Evolutionary conservation across 108 stramenopile genomes (phyloP), one percentile per base, ranked within the genome.

Genomic region (Cyclotella atomus): DNA sequence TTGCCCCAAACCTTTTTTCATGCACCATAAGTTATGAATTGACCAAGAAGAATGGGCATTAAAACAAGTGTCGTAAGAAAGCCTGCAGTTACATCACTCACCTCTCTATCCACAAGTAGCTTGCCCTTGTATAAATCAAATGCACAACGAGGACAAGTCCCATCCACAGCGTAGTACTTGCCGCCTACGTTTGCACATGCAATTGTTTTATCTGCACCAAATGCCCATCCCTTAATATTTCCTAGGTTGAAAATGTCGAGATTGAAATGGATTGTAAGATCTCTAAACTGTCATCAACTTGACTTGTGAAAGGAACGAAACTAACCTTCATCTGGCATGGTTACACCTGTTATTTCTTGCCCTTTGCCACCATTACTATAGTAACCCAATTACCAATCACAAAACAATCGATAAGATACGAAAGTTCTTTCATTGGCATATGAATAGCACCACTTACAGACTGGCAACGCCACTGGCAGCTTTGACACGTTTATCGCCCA

Each of bases 331-430:
- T 85, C 81, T 43, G 93, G 93, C 43, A 94, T 57, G 4, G 89
- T 90, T 0, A 94, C 93, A 21, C 93, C 93, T 4, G 90, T 94
- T 44, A 94, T 94, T 83, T 94, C 93, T 79, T 94, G 93, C 5
- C 93, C 90, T 62, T 70, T 79, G 7, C 92, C 90, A 35, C 77
- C 66, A 65, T 89, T 89, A 38, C 84, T 35, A n/a, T n/a, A n/a
- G n/a, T n/a, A n/a, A n/a, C n/a, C n/a, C n/a, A n/a, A n/a, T n/a
- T n/a, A 27, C 17, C 19, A 33, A 36, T 21, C 7, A 54, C 35
- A 25, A 46, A 5, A 54, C 17, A 49, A 49, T n/a, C 47, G n/a
- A 49, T n/a, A 49, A 49, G 4, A 49, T n/a, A n/a, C n/a, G 33
- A n/a, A n/a, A n/a, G n/a, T n/a, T n/a, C n/a, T n/a, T n/a, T n/a